Conservation (phyloP, 2,329 filamentous ascomycete genomes). For the Botrytis medusae region DNA sequence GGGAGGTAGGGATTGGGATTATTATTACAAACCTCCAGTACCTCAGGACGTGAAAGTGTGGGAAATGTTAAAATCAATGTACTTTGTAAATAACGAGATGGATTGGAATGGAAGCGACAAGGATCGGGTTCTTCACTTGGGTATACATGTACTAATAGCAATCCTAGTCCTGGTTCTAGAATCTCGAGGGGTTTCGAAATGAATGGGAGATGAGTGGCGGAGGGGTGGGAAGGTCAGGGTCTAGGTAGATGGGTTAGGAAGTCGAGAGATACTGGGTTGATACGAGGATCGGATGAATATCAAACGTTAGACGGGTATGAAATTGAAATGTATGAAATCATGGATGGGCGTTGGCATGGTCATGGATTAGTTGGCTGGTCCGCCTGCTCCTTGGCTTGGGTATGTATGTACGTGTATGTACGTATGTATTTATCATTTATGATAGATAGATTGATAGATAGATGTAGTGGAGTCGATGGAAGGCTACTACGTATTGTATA, state of each 20-base stretch:
- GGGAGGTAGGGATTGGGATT: not conserved
- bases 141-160: not conserved
- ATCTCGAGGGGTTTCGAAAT: not conserved
- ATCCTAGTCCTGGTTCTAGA: not conserved
- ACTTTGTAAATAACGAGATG: not conserved
- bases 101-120: not conserved
- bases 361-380: not conserved
- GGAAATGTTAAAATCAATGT: not conserved
- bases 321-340: not conserved
- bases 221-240: not conserved
- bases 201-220: not conserved
- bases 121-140: not conserved
- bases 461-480: not conserved
- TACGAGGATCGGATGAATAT: not conserved
- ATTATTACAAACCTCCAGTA: not conserved
- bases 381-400: not conserved
- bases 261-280: not conserved
- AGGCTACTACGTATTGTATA: not conserved
- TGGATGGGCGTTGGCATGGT: not conserved
- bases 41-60: not conserved
- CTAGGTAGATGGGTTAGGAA: not conserved
- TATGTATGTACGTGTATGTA: not conserved
- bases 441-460: not conserved
- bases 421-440: not conserved
- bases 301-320: not conserved